These are phyloP conservation scores for Cicer arietinum DNA, from an alignment of 306 rosid species.

Conservation along the genomic window DNA sequence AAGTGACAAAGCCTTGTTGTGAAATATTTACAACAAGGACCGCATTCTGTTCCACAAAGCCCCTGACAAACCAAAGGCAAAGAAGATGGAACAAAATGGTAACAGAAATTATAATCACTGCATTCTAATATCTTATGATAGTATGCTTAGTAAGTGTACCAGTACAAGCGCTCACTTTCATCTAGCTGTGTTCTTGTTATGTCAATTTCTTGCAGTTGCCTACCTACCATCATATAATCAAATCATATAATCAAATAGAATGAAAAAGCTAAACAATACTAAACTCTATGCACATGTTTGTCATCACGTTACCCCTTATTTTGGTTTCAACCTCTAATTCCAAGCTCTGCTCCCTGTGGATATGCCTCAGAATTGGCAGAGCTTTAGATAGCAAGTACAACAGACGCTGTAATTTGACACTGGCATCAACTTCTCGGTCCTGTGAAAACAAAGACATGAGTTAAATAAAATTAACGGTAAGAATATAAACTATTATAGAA, in stretches of 20 bases:
- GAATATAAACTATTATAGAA: neutral
- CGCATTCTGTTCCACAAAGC: conserved; percentile 35
- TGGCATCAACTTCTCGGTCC: conserved; percentile 47
- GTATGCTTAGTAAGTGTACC: conserved; percentile 51
- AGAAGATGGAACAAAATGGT: conserved; percentile 18
- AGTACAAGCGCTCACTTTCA: conserved; percentile 63
- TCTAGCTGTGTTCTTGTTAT: conserved; percentile 59
- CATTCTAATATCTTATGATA: conserved; percentile 6
- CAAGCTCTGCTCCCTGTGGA: conserved; percentile 60
- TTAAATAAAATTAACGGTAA: neutral
- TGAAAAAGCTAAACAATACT: neutral
- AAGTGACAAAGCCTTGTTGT: conserved; percentile 5
- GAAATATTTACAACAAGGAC: conserved; percentile 14
- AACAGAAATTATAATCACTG: conserved; percentile 22
- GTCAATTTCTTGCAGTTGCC: conserved; percentile 55
- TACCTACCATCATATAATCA: conserved; percentile 48
- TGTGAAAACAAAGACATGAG: conserved; percentile 40
- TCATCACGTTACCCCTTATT: conserved; percentile 51
- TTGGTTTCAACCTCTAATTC: conserved; percentile 68
- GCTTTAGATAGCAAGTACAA: conserved; percentile 58
- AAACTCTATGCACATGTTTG: conserved; percentile 10
- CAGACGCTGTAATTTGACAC: conserved; percentile 56
- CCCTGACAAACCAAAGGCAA: conserved; percentile 22
- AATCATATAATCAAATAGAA: conserved; percentile 19
- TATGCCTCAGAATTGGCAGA: conserved; percentile 68